These are phyloP conservation scores for Kwoniella shivajii DNA, from an alignment of 1,284 basidiomycete genomes.

Conservation along the genomic window DNA sequence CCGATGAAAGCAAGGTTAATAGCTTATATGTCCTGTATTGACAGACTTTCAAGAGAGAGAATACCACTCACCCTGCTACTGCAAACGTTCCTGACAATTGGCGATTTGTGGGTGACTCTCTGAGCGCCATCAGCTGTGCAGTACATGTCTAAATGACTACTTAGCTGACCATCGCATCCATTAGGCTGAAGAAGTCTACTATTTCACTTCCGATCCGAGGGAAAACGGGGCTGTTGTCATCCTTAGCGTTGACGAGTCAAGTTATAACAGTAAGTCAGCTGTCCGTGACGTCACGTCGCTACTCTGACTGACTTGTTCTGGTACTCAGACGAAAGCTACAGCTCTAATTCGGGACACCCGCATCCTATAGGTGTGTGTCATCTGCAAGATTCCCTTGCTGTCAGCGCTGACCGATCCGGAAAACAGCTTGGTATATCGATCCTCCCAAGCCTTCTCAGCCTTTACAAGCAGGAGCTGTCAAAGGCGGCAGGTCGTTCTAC, in stretches of 20 bases:
- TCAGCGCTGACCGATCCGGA: conserved; percentile 11
- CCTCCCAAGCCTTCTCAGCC: conserved; percentile 62
- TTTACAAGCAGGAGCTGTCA: conserved; percentile 46
- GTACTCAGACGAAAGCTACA: conserved; percentile 1
- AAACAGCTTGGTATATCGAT: conserved; percentile 73
- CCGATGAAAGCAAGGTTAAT: not conserved
- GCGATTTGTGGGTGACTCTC: conserved; percentile 52
- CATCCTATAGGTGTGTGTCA: not conserved
- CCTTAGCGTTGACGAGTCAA: conserved; percentile 68
- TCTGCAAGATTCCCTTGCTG: not conserved
- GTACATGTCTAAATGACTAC: not conserved
- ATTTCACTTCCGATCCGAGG: conserved; percentile 75
- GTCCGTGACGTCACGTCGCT: not conserved
- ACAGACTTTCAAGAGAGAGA: conserved; percentile 67
- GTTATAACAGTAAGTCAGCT: conserved; percentile 60
- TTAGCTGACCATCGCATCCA: not conserved
- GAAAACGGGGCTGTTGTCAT: conserved; percentile 66
- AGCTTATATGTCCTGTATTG: not conserved
- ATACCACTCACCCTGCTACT: conserved; percentile 67
- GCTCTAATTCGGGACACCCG: not conserved
- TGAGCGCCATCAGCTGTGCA: not conserved
- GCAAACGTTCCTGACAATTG: conserved; percentile 66
- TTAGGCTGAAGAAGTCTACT: conserved; percentile 60
- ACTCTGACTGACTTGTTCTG: not conserved
- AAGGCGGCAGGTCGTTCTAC: conserved; percentile 74